phyloP scores from a whole-genome alignment of 2,329 filamentous ascomycete genomes.

The Clarireedia paspali region DNA sequence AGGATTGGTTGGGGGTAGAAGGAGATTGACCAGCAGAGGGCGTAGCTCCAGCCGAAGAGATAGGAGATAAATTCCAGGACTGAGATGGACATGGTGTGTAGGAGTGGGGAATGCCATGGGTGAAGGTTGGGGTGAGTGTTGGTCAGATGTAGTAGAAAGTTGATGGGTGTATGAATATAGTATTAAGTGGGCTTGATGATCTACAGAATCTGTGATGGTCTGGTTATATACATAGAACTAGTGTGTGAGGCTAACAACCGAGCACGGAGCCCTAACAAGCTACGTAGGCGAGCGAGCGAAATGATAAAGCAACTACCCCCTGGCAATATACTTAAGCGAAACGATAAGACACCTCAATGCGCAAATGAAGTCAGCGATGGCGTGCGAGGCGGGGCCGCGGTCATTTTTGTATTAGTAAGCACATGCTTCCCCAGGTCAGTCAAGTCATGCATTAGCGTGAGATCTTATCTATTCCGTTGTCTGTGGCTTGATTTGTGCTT shows the following conservation, averaged over 20 bases:
- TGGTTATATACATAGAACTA: no score
- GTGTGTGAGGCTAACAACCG: no score
- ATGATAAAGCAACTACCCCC: no score
- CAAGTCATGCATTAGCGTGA: not conserved
- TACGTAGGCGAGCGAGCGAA: no score
- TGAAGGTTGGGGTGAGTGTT: not conserved
- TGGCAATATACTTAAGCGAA: no score
- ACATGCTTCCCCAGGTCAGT: not conserved
- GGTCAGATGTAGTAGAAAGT: not conserved
- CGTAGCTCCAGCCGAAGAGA: constrained; percentile 70
- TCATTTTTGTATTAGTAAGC: not conserved
- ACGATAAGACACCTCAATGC: no score
- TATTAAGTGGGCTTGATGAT: no score
- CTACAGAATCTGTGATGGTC: no score
- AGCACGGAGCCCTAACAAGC: no score
- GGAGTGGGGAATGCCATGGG: not conserved
- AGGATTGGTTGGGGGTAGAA: constrained; percentile 88
- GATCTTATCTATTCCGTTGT: not conserved
- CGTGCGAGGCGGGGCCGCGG: no score
- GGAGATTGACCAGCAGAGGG: constrained; percentile 71
- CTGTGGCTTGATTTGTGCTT: not conserved
- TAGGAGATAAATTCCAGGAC: constrained; percentile 45
- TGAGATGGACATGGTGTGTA: constrained; percentile 20
- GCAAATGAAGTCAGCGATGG: no score
- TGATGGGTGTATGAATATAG: no score